Base-by-base conservation (phyloP, 495 filamentous ascomycete species). In the Aspergillus coremiiformis region DNA sequence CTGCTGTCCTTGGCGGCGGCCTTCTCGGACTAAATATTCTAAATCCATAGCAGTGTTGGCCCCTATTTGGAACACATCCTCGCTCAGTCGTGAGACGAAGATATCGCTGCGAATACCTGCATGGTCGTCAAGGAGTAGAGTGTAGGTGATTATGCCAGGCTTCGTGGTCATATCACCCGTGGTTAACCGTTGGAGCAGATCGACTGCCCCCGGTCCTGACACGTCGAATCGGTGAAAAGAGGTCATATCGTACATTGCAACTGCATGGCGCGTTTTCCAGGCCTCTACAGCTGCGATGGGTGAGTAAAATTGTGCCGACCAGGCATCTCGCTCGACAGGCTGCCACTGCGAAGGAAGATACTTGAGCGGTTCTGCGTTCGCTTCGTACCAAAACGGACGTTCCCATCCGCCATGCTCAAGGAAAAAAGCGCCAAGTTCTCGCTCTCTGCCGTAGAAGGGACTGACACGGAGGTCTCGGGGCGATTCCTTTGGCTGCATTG, bases 241-340 rank as follows among this genome's bases (percentile, higher is more conserved):
- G 24, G 73, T 76, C 72, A 78, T 70, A 48, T 79, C 76, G 52
- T 73, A 79, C 73, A 79, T 75, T 7, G 74, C 75, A 2, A 76
- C 74, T 0, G 71, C 76, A 26, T 72, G 72, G 4, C 76, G 72
- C 14, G 74, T 77, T 58, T 75, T 77, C 75, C 75, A 79, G 0
- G 76, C 75, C 45, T 79, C 76, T 4, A 60, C 74, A 2, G 74
- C 73, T 1, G 65, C 54, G 29, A 79, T 72, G n/a, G 75, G 74
- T 0, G 76, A 79, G 52, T 72, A 64, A 55, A 66, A 72, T 37
- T 57, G 60, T 0, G 66, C 49, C 10, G 76, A 74, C 76, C 76
- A 79, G 37, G 68, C 39, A 42, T 79, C 76, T 45, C 75, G 63
- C 29, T 67, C 62, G 7, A 69, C 60, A 6, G 74, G 72, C 47